Evolutionary conservation across 2,329 filamentous ascomycete genomes (phyloP), one percentile per base, ranked within the genome.

Genomic region (Aspergillus awamori): DNA sequence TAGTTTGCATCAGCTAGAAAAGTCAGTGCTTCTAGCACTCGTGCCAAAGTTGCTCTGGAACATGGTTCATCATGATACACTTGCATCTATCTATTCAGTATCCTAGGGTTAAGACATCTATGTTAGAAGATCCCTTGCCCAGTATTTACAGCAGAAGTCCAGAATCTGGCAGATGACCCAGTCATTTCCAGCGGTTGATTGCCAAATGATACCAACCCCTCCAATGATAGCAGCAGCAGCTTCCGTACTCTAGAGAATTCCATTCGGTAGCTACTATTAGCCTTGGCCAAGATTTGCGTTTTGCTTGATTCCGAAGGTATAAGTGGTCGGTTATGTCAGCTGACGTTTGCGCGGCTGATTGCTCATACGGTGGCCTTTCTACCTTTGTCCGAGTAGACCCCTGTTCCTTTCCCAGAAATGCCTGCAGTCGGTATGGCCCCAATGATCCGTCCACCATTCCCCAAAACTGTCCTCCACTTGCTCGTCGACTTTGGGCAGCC

Each of bases 381-480:
- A 95, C 70, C 89, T 84, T 69, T 90, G 89, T 65, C 87, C 85
- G 66, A 97, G 79, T 60, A 83, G 82, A 57, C 82, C 82, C 74
- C 91, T 90, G 74, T 96, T 89, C 68, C 89, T 83, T 61, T 89
- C 80, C 94, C 94, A 98, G 72, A 97, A 97, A 64, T 90, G 89
- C 73, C 86, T 86, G 77, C 94, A 98, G 20, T 86, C 85, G 63
- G 86, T 81, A 76, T 93, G 90, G 0, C 89, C 92, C 89, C 92
- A 93, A 74, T 94, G 89, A 49, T 97, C 93, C 45, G 90, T 82
- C 94, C 94, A 98, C 92, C 93, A 98, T 79, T 98, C 94, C 11
- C 92, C 93, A 81, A 97, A 97, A 74, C 90, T 93, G 75, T 98
- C 94, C 69, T 94, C 88, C 8, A 96, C 87, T 26, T 88, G 83